Base-by-base conservation (phyloP, 2,329 filamentous ascomycete species). In the Allantophomopsis cytisporea region DNA sequence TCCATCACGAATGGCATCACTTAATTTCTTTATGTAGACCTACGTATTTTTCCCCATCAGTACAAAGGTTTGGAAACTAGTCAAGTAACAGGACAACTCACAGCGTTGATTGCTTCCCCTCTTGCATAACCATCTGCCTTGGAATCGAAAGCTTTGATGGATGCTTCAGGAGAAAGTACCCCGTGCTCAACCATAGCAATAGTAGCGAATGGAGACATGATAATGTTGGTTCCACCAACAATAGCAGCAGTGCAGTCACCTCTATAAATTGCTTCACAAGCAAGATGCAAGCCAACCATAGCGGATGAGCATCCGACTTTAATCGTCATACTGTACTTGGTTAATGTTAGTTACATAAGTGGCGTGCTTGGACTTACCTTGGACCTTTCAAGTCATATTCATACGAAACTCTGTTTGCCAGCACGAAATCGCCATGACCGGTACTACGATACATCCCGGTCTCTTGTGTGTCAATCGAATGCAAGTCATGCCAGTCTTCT, bases 1-100 rank as follows among this genome's bases (percentile, higher is more conserved):
- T 16, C 71, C 69, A 45, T 73, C 69, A 10, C 59, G 57, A 5
- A 79, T 46, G 1, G 76, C 76, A 14, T 33, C 31, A 33, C 16
- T 17, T 5, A 33, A 11, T 7, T 17, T 14, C 11, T 33, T 33
- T 5, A 33, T 33, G 16, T 33, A 33, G n/a, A n/a, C n/a, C n/a
- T n/a, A n/a, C n/a, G n/a, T n/a, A n/a, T n/a, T n/a, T n/a, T n/a
- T n/a, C n/a, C n/a, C n/a, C n/a, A n/a, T n/a, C n/a, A n/a, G n/a
- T n/a, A n/a, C n/a, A n/a, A n/a, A n/a, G n/a, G n/a, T n/a, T n/a
- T n/a, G n/a, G n/a, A n/a, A n/a, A n/a, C n/a, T n/a, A n/a, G n/a
- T n/a, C n/a, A n/a, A n/a, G n/a, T n/a, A n/a, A n/a, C n/a, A n/a
- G n/a, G n/a, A n/a, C n/a, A n/a, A n/a, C n/a, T n/a, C n/a, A 33